Conservation (phyloP, 2,329 filamentous ascomycete species). For the Pseudogymnoascus sp. region DNA sequence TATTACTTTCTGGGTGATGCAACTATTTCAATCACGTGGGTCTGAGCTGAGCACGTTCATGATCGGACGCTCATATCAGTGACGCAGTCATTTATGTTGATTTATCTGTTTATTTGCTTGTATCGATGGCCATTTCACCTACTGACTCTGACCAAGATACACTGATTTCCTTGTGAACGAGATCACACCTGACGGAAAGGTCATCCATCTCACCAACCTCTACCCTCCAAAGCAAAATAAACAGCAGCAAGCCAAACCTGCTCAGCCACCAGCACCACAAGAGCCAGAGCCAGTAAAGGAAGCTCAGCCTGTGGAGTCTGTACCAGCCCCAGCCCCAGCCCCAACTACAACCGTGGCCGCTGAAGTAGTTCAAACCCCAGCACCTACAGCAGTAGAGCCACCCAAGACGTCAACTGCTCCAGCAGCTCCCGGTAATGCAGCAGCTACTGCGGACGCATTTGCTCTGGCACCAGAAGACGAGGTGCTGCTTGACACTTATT, state of each 20-base stretch:
- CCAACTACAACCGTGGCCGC: not conserved
- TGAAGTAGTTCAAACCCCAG: not conserved
- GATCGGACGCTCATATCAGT: not conserved
- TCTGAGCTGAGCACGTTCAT: not conserved
- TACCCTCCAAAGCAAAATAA: slow-evolving; percentile 8
- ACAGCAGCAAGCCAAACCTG: slow-evolving; percentile 9
- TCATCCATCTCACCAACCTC: slow-evolving; percentile 49
- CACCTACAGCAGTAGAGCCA: not conserved
- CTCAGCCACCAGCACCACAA: slow-evolving; percentile 16
- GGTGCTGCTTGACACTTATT: slow-evolving; percentile 35
- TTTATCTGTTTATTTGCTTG: not conserved
- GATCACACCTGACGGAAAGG: slow-evolving; percentile 53
- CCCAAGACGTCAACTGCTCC: not conserved
- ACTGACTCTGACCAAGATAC: slow-evolving; percentile 40
- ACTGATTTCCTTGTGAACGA: slow-evolving; percentile 71
- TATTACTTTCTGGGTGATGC: not conserved
- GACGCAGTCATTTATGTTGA: not conserved
- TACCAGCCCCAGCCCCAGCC: not conserved
- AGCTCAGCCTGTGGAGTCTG: slow-evolving; percentile 1
- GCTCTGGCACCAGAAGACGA: slow-evolving; percentile 38
- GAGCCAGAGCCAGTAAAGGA: slow-evolving; percentile 12
- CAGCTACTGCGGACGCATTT: slow-evolving; percentile 20
- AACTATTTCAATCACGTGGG: not conserved
- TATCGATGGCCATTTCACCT: not conserved
- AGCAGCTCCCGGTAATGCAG: not conserved